phyloP scores from a whole-genome alignment of 164 flowering plant genomes.

The Tetracentron sinense region DNA sequence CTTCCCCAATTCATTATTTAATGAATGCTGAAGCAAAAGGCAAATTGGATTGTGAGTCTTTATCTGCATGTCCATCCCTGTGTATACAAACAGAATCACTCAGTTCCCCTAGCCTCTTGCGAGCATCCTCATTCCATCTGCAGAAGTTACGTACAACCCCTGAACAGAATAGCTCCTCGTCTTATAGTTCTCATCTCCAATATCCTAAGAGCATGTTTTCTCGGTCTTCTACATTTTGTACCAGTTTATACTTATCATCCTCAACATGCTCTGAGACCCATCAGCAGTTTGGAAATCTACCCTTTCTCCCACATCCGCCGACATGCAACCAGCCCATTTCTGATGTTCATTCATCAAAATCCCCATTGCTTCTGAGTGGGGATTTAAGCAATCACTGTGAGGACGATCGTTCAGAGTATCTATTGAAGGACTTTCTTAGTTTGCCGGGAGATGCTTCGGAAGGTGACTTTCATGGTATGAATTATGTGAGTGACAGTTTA shows the following conservation, averaged over 20 bases:
- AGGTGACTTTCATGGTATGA: conserved; percentile 28
- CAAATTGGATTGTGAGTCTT: conserved; percentile 14
- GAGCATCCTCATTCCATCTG: conserved; percentile 12
- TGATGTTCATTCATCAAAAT: conserved; percentile 30
- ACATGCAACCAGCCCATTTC: conserved; percentile 28
- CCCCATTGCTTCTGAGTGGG: conserved; percentile 26
- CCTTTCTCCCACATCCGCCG: conserved; percentile 60
- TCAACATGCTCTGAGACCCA: conserved; percentile 44
- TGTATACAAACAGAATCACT: conserved; percentile 17
- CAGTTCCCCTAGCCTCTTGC: conserved; percentile 13
- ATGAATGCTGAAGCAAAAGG: conserved; percentile 23
- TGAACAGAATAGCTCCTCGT: conserved; percentile 19
- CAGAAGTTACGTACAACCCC: conserved; percentile 12
- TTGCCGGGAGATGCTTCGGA: conserved; percentile 34
- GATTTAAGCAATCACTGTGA: conserved; percentile 23
- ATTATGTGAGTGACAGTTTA: conserved; percentile 28
- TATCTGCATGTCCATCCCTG: conserved; percentile 22
- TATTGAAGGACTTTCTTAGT: conserved; percentile 42
- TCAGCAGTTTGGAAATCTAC: conserved; percentile 47
- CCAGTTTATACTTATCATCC: conserved; percentile 53
- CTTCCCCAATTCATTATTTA: conserved; percentile 24
- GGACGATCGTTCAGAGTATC: conserved; percentile 29
- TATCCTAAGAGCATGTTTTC: conserved; percentile 26
- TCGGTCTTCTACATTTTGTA: conserved; percentile 58
- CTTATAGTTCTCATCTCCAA: conserved; percentile 27